These are phyloP conservation scores for Fagopyrum esculentum DNA, from an alignment of 148 eudicot genomes.

Conservation along the genomic window DNA sequence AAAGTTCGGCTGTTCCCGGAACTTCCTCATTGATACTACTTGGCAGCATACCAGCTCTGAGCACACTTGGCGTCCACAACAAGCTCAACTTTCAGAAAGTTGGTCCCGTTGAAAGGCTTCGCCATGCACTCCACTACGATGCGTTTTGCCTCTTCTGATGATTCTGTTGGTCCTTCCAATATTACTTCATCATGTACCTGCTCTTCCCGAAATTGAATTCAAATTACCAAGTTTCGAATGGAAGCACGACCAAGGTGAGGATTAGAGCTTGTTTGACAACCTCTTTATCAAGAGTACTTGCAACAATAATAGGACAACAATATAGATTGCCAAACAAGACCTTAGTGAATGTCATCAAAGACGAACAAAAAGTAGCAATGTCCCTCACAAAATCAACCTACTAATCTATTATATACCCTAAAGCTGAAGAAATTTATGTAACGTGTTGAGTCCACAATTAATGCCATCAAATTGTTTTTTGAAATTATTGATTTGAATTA, in stretches of 20 bases:
- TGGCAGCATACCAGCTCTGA: slow-evolving; percentile 85
- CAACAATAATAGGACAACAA: too few relatives aligned
- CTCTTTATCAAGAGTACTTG: too few relatives aligned
- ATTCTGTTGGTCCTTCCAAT: slow-evolving; percentile 87
- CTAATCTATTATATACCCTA: too few relatives aligned
- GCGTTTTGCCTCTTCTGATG: slow-evolving; percentile 68
- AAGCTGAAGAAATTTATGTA: too few relatives aligned
- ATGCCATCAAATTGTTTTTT: too few relatives aligned
- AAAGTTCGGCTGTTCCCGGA: neutral
- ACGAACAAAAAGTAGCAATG: neutral
- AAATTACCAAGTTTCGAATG: neutral
- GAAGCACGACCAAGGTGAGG: neutral
- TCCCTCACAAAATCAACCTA: neutral
- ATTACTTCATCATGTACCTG: slow-evolving; percentile 97
- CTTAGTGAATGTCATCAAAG: slow-evolving; percentile 2
- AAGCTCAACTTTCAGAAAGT: slow-evolving; percentile 65
- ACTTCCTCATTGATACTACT: slow-evolving; percentile 22
- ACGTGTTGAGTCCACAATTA: too few relatives aligned
- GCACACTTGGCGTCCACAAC: slow-evolving; percentile 89
- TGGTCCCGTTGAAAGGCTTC: slow-evolving; percentile 74
- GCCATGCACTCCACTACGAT: slow-evolving; percentile 89
- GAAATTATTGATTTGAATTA: too few relatives aligned
- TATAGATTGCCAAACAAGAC: too few relatives aligned
- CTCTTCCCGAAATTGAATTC: neutral
- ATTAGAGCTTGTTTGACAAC: neutral